Base-by-base conservation (phyloP, 345 rosid species). In the Trapa incisa region DNA sequence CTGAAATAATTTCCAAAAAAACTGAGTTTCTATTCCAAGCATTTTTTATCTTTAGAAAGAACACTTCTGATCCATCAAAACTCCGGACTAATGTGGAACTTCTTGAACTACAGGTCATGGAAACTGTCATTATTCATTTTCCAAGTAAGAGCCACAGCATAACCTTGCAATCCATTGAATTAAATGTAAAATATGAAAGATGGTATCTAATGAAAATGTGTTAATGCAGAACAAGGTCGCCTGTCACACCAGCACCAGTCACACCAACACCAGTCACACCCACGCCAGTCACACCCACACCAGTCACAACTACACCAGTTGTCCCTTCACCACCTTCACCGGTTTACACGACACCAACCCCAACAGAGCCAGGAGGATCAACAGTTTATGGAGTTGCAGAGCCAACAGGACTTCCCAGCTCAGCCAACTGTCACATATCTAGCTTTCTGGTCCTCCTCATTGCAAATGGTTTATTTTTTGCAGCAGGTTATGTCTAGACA, bases 341-440 rank as follows among this genome's bases (percentile, higher is more conserved):
- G 17, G 63, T 75, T 35, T 64, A 71, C 42, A 53, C 39, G 48
- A 75, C 71, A n/a, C 70, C 67, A 57, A 37, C 75, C 7, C 66
- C 78, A 47, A 78, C 75, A 16, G 71, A 67, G 61, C 83, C 93
- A 29, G 80, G 84, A 47, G 80, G 83, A 50, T 79, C 87, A 45
- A 45, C 48, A 45, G 48, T 45, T 33, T 89, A 67, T 5, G 94
- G 96, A 2, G 82, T 83, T 53, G 87, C 87, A 61, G 96, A 84
- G 79, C 97, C 99, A 67, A 80, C 89, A 12, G 89, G 96, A 54
- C 78, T 76, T 63, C 97, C 97, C 43, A 93, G 74, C 81, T 87
- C 96, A 63, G 89, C 98, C 69, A 75, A 75, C 72, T 67, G 76
- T 36, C 50, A 77, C 45, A 76, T 87, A 53, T 68, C 67, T 74